Base-by-base conservation (phyloP, 306 rosid species). In the Ammopiptanthus mongolicus region DNA sequence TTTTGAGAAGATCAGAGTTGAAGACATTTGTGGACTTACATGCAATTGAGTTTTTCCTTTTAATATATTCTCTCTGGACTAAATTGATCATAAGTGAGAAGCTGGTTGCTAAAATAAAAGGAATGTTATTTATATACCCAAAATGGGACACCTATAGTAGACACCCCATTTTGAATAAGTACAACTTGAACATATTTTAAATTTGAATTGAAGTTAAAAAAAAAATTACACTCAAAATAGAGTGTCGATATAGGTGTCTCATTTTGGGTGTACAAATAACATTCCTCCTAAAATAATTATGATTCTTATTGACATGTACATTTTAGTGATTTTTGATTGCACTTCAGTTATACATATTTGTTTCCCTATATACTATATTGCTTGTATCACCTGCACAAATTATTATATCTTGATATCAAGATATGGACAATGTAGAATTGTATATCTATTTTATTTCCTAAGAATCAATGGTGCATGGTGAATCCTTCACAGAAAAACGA, bases 11-110 rank as follows among this genome's bases (percentile, higher is more conserved):
- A 62, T 90, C 87, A 12, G 91, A 93, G 80, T 81, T 93, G 21
- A 93, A 87, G 73, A 84, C 98, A 77, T 87, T 86, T 76, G 98
- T 93, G 46, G 85, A 88, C 86, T 78, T 93, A 46, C 96, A 90
- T 74, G 92, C 88, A 11, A 59, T 88, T 80, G 69, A 87, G 91
- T 96, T 92, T 79, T 47, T 53, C 36, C 3, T 74, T 68, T 5
- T 39, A 37, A 23, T 71, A 52, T 25, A 42, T 47, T 65, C 22
- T 23, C 3, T 46, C 7, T 47, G 12, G 9, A 47, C 41, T 44
- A n/a, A 62, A 23, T 75, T 62, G 1, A 71, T 50, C 67, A 50
- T 11, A 21, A 48, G 8, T 60, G 60, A 11, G 0, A 17, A 63
- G 15, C 1, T 8, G 12, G 22, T 15, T 5, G 33, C 58, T 80